These are phyloP conservation scores for Mangifera indica DNA, from an alignment of 345 rosid species.

Conservation along the genomic window DNA sequence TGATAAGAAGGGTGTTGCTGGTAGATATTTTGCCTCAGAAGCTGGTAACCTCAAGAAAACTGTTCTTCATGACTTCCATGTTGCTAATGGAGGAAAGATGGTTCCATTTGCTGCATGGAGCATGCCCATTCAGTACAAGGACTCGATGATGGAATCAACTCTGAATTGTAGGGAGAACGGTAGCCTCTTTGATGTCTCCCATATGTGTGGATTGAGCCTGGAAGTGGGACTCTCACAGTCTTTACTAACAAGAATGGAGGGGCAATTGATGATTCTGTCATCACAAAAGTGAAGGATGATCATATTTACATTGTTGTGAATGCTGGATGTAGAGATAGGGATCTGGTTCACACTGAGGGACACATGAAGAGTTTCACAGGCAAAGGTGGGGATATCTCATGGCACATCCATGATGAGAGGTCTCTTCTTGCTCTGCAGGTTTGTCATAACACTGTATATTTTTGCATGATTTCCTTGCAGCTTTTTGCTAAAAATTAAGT, in stretches of 20 bases:
- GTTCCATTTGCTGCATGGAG: constrained; percentile 99
- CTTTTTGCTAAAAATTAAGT: not conserved
- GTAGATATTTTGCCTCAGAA: constrained; percentile 69
- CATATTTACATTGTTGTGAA: constrained; percentile 91
- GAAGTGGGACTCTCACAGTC: constrained; percentile 87
- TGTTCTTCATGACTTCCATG: constrained; percentile 83
- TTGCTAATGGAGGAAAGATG: constrained; percentile 87
- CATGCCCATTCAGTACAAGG: constrained; percentile 99
- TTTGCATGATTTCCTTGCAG: constrained; percentile 7
- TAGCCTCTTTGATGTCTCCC: constrained; percentile 87
- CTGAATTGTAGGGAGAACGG: constrained; percentile 91
- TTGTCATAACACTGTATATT: not conserved
- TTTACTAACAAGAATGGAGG: constrained; percentile 95
- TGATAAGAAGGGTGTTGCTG: constrained; percentile 62
- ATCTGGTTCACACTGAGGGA: constrained; percentile 92
- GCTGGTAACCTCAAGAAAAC: constrained; percentile 69
- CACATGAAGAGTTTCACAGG: constrained; percentile 91
- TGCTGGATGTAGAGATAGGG: constrained; percentile 99
- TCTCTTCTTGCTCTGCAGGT: constrained; percentile 99
- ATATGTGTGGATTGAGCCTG: constrained; percentile 96
- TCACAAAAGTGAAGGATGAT: constrained; percentile 79
- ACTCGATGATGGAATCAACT: constrained; percentile 94
- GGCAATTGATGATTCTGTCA: constrained; percentile 92
- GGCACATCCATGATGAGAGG: constrained; percentile 98
- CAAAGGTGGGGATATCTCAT: constrained; percentile 91